These are phyloP conservation scores for Telopea speciosissima DNA, from an alignment of 177 flowering plant species.

Conservation along the genomic window DNA sequence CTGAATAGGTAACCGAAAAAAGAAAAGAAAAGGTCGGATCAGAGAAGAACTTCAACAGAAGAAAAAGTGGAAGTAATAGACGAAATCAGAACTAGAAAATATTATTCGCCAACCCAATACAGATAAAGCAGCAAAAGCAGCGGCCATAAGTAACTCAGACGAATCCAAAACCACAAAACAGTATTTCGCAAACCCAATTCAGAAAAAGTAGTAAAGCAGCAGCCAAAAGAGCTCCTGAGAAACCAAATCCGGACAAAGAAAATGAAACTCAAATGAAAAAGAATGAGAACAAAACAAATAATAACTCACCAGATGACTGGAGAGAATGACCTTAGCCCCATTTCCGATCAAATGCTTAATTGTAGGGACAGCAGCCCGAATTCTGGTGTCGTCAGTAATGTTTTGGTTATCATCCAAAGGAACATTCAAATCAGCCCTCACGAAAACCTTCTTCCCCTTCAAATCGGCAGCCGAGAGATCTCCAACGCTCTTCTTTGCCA, in stretches of 20 bases:
- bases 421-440: slow-evolving; percentile 83
- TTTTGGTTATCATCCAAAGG: slow-evolving; percentile 75
- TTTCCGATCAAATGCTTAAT: slow-evolving; percentile 69
- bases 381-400: slow-evolving; percentile 83
- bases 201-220: neutral
- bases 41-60: no score
- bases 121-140: no score
- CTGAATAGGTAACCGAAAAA: no score
- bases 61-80: no score
- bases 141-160: no score
- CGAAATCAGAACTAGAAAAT: no score
- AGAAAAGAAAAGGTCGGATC: no score
- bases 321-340: slow-evolving; percentile 84
- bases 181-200: neutral
- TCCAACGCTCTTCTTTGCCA: slow-evolving; percentile 82
- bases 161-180: no score
- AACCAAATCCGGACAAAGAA: neutral
- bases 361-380: slow-evolving; percentile 87
- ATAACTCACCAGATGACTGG: slow-evolving; percentile 69
- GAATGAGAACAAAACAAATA: neutral
- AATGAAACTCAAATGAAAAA: neutral
- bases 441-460: slow-evolving; percentile 88
- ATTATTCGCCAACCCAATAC: no score
- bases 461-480: slow-evolving; percentile 60
- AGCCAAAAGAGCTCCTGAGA: neutral